A percentile compares a stretch with the other conserved stretches of the same genome.
phyloP scores from a whole-genome alignment of 2,329 filamentous ascomycete species.

The Colletotrichum sidae region DNA sequence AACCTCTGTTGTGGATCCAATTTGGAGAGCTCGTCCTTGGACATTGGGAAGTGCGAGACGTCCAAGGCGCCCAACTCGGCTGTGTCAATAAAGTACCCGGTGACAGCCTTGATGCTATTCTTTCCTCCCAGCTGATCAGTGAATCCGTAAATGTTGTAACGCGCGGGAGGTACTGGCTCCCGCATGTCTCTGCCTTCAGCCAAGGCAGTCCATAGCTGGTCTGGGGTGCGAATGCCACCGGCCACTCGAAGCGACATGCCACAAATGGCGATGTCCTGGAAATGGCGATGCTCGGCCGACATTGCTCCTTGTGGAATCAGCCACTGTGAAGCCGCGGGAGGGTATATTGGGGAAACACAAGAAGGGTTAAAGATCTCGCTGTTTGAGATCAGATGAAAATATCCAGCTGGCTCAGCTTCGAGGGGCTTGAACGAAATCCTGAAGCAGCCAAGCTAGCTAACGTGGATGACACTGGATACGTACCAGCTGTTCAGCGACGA shows the following conservation, averaged over 20 bases:
- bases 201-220: slow-evolving; percentile 43
- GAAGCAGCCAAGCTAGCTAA: no score
- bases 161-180: slow-evolving; percentile 39
- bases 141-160: slow-evolving; percentile 36
- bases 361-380: no score
- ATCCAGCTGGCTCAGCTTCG: no score
- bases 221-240: slow-evolving; percentile 38
- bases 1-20: slow-evolving; percentile 33
- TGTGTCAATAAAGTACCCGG: slow-evolving; percentile 47
- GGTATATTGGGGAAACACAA: no score
- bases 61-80: slow-evolving; percentile 43
- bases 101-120: slow-evolving; percentile 38
- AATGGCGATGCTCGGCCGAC: no score
- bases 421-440: no score
- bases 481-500: no score
- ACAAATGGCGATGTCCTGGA: slow-evolving; percentile 41
- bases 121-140: slow-evolving; percentile 35
- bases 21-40: slow-evolving; percentile 39
- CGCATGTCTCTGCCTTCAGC: slow-evolving; percentile 40
- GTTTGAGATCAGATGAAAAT: no score
- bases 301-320: no score
- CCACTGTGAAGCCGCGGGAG: no score
- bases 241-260: slow-evolving; percentile 44
- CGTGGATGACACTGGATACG: no score
- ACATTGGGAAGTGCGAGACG: slow-evolving; percentile 46